Evolutionary conservation across 352 stramenopile genomes (phyloP), one percentile per base, ranked within the genome.

Genomic region (Thalassiosira ordinaria): DNA sequence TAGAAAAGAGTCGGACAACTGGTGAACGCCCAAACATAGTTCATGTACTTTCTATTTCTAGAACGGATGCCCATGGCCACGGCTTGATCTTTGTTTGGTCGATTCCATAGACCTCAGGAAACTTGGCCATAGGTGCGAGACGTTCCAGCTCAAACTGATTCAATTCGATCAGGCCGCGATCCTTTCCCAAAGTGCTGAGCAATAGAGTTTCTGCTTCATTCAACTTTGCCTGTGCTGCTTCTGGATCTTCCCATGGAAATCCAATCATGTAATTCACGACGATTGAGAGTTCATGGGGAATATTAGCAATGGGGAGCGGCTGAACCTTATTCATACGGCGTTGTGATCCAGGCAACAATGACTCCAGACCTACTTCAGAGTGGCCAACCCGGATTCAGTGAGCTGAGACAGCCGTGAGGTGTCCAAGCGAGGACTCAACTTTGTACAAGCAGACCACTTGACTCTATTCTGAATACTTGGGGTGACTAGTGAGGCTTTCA

Each of bases 201-300:
- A 70, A 24, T 2, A 70, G 9, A 16, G 11, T 41, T 18, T 51
- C 8, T n/a, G 39, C 61, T 60, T 70, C 61, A 4, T 60, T 37
- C 35, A 70, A 26, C 39, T 70, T 70, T 11, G 14, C 16, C 16
- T 52, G 18, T 2, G 61, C 31, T 60, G 5, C 35, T 3, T 20
- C 39, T 16, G 61, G 14, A 8, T 70, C 47, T 60, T 41, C 33
- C 33, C 33, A 41, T 70, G 63, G 63, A 73, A 73, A 73, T 4
- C 63, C 63, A 7, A 37, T 44, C 63, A 73, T 73, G 63, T 73
- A 73, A 44, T 73, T 73, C 4, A 73, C 63, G 2, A 73, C 52
- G 44, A 73, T 7, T 11, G 16, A 37, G 7, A 73, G 26, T 16
- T 35, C 46, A n/a, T 41, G 9, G 16, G 61, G 39, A 31, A 24